A percentile compares a stretch with the other conserved stretches of the same genome.
Conservation (phyloP, 2,329 filamentous ascomycete genomes). For the Talaromyces rugulosus region DNA sequence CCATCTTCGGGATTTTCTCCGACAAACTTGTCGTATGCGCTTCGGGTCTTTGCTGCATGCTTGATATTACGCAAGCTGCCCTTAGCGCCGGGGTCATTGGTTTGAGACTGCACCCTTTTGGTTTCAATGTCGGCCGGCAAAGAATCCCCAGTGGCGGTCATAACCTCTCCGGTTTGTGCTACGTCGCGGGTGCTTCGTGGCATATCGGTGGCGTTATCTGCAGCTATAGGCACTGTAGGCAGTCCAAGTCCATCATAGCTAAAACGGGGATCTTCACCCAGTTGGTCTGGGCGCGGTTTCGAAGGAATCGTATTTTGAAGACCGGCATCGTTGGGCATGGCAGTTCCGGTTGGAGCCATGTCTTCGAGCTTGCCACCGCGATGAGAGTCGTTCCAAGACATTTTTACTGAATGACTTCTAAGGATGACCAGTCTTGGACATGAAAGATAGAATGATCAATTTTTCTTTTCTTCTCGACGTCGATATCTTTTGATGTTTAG, state of each 20-base stretch:
- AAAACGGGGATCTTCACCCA: conserved; percentile 46
- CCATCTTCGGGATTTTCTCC: conserved; percentile 31
- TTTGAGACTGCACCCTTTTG: conserved; percentile 34
- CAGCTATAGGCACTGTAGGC: conserved; percentile 36
- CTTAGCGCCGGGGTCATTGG: conserved; percentile 31
- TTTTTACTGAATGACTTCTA: neutral
- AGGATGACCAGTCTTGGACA: neutral
- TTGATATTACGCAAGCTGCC: conserved; percentile 36
- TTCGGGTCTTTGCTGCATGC: conserved; percentile 34
- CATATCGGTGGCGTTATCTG: conserved; percentile 47
- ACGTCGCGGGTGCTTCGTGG: conserved; percentile 35
- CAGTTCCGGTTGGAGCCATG: conserved; percentile 28
- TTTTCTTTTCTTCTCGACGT: too few relatives aligned
- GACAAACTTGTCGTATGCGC: conserved; percentile 34
- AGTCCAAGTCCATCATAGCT: conserved; percentile 43
- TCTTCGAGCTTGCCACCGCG: conserved; percentile 27
- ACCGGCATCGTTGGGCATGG: conserved; percentile 46
- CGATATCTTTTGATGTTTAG: neutral
- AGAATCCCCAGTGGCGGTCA: conserved; percentile 39
- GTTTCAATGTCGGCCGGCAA: conserved; percentile 35
- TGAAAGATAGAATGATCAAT: neutral
- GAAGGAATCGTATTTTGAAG: conserved; percentile 38
- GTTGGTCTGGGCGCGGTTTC: conserved; percentile 35
- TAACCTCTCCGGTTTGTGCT: conserved; percentile 31
- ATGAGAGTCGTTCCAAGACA: conserved; percentile 17